Base-by-base conservation (phyloP, 2,329 filamentous ascomycete genomes). In the Diplodia corticola region DNA sequence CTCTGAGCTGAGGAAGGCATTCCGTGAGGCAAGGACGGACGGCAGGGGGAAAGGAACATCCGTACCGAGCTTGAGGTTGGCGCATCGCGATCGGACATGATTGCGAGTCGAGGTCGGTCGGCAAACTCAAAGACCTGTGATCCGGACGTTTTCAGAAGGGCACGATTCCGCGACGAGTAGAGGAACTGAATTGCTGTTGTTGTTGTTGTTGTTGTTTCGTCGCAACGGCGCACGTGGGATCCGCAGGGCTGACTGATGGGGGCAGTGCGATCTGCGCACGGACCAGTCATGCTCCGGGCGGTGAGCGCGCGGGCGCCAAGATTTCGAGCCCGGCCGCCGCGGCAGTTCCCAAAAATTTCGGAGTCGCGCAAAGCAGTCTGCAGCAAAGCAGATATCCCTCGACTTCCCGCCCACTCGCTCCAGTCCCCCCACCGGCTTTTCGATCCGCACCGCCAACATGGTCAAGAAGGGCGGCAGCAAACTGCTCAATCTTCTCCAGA, bases 401-500 rank as follows among this genome's bases (percentile, higher is more conserved):
- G 22, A 20, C 40, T 22, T 26, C 40, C 60, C 59, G 59, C 49
- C 68, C 60, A 61, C 67, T 64, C 26, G n/a, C 20, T 28, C 30
- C 30, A 33, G 12, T 33, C 40, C 17, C 12, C 17, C 37, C 49
- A 65, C 63, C 15, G 35, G 24, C 57, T 17, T 17, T 40, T 44
- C 28, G 15, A 24, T 12, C 53, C 46, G 46, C 30, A 12, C 22
- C 9, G 33, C 37, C 51, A 66, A 35, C 17, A 82, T 86, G 83
- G 80, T 77, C 59, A 84, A 84, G 70, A 83, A 84, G 75, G 74
- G 71, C 54, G 75, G 75, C 65, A 83, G 83, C 69, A 88, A 87
- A 74, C 78, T 89, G 54, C 82, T 87, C 67, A 77, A 81, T 51
- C 85, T 86, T 54, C 82, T 89, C 24, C 84, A 88, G 70, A 80